Conservation (phyloP, 352 stramenopile species). For the Pythium sukuiense region DNA sequence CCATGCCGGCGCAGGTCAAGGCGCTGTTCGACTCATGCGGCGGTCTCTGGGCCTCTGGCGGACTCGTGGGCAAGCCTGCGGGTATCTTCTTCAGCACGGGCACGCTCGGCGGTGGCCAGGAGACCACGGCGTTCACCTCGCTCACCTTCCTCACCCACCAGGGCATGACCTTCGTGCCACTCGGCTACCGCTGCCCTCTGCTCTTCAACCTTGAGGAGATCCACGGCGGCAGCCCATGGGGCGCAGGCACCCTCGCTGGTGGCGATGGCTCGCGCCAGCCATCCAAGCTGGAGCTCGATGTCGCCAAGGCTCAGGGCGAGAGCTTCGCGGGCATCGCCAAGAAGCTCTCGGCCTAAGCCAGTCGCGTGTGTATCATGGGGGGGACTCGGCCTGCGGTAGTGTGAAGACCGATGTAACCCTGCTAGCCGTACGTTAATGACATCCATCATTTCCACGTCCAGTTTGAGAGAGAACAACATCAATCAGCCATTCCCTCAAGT, state of each 20-base stretch:
- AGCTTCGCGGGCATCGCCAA: constrained; percentile 78
- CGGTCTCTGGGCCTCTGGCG: constrained; percentile 57
- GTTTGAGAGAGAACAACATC: not conserved
- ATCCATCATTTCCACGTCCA: not conserved
- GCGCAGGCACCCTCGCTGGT: constrained; percentile 63
- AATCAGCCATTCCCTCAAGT: not conserved
- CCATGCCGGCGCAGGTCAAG: constrained; percentile 69
- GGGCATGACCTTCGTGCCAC: constrained; percentile 78
- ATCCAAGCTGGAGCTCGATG: constrained; percentile 72
- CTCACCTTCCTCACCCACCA: constrained; percentile 74
- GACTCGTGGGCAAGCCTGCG: constrained; percentile 65
- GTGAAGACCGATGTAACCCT: not conserved
- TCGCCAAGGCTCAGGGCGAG: constrained; percentile 80
- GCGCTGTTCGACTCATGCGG: constrained; percentile 67
- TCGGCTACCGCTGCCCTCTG: constrained; percentile 44
- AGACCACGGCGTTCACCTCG: constrained; percentile 62
- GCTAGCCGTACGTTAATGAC: constrained; percentile 3
- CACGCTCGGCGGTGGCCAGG: constrained; percentile 68
- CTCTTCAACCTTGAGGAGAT: constrained; percentile 54
- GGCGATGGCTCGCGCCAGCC: constrained; percentile 67
- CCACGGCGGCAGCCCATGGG: constrained; percentile 59
- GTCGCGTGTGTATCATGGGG: not conserved
- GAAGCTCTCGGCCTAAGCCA: constrained; percentile 64
- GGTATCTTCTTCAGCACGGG: constrained; percentile 70
- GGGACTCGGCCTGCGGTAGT: not conserved